phyloP scores from a whole-genome alignment of 495 filamentous ascomycete species.

The Collariella sp. region DNA sequence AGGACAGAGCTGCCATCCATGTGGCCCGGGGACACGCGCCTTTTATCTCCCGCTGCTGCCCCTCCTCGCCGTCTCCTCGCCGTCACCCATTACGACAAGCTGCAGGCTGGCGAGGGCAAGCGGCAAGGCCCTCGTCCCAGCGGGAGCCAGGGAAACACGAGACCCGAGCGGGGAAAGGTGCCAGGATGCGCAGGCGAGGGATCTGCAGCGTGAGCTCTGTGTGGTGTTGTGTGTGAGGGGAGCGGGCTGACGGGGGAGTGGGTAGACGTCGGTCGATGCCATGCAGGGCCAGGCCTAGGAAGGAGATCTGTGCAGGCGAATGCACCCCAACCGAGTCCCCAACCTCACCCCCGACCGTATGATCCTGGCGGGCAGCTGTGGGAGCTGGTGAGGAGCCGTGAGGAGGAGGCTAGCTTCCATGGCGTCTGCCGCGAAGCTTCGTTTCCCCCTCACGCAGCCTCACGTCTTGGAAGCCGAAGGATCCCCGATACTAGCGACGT shows the following conservation, averaged over 20 bases:
- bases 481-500: not conserved
- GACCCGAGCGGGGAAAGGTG: not conserved
- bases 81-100: not conserved
- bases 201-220: conserved; percentile 3
- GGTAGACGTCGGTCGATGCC: conserved; percentile 1
- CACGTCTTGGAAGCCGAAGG: not conserved
- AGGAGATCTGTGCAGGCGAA: not conserved
- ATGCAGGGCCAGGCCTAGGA: not conserved
- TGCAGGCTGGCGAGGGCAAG: not conserved
- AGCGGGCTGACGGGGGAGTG: not conserved
- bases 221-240: not conserved
- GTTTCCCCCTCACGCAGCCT: not conserved
- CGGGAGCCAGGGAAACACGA: conserved; percentile 2
- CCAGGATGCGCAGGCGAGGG: not conserved
- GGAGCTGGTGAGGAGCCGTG: not conserved
- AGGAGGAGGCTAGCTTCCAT: not conserved
- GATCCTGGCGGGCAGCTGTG: not conserved
- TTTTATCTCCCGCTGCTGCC: not conserved
- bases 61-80: not conserved
- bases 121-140: not conserved
- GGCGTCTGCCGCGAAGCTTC: not conserved
- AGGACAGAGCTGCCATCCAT: conserved; percentile 3
- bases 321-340: not conserved
- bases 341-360: conserved; percentile 9
- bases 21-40: not conserved